Percentiles rank a stretch among this genome's conserved stretches.
Conservation (phyloP, 352 stramenopile genomes). For the Globisporangium iwayamae region DNA sequence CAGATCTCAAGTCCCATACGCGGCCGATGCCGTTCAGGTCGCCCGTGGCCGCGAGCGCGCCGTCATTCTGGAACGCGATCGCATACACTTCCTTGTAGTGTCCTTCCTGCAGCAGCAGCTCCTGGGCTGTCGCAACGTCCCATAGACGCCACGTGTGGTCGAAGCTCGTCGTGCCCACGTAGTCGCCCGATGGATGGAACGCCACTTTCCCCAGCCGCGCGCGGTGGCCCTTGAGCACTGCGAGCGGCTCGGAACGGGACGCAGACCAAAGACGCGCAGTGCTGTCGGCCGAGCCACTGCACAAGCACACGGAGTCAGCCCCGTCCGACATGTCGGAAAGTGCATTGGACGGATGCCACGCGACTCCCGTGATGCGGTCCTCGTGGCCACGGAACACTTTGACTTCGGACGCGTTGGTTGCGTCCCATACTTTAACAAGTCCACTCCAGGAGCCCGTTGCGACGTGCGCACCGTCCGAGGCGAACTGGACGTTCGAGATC, state of each 20-base stretch:
- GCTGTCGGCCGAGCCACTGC: conserved; percentile 71
- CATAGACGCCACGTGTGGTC: conserved; percentile 98
- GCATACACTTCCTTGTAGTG: conserved; percentile 95
- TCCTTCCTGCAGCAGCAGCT: conserved; percentile 95
- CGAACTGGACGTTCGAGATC: conserved; percentile 74
- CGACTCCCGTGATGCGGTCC: conserved; percentile 83
- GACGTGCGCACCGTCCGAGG: conserved; percentile 54
- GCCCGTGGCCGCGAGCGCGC: conserved; percentile 91
- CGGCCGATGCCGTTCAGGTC: conserved; percentile 93
- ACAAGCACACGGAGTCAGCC: conserved; percentile 60
- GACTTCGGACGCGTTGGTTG: conserved; percentile 49
- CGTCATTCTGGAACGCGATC: conserved; percentile 95
- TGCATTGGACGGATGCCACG: conserved; percentile 63
- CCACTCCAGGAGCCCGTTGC: conserved; percentile 93
- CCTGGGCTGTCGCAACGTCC: conserved; percentile 91
- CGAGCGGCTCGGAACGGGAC: conserved; percentile 41
- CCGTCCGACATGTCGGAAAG: conserved; percentile 65
- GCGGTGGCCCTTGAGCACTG: conserved; percentile 66
- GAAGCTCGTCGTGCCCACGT: conserved; percentile 94
- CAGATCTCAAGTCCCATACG: conserved; percentile 95
- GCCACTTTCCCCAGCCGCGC: conserved; percentile 83
- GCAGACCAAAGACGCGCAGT: conserved; percentile 78
- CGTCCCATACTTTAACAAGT: conserved; percentile 94
- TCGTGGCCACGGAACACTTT: conserved; percentile 85
- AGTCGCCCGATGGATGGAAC: conserved; percentile 93